Evolutionary conservation across 208 protist genomes (phyloP), one percentile per base, ranked within the genome.

Genomic region (Phytomonas francai): DNA sequence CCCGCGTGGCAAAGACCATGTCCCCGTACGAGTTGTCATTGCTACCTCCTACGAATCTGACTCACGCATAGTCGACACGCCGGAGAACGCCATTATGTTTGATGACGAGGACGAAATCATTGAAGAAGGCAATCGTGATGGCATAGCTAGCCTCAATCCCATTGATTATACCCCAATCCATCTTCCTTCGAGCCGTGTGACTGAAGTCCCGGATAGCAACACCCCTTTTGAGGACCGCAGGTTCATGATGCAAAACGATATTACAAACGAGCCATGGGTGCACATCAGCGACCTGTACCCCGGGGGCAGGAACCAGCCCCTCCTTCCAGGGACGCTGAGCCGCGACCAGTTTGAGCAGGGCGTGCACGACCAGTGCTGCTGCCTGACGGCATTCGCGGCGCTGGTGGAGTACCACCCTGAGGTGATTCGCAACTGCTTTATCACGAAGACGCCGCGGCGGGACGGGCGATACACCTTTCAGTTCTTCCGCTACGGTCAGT

Each of bases 391-490:
- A 0, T 72, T 93, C 25, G 58, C 87, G 14, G 77, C 82, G 19
- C 74, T 93, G n/a, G 73, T 93, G 33, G 9, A 9, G 3, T 70
- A 73, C 28, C 84, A 85, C 64, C 87, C 87, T 19, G 81, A 89
- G 54, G 77, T 88, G 0, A 89, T 93, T 65, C 84, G 74, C 27
- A 77, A 85, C 71, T 93, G 88, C 77, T 93, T 93, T 62, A 76
- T 93, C 28, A 90, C 85, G 12, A 82, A 88, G 74, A 82, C 87
- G 59, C 77, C 85, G 29, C 84, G 85, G 51, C 74, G 83, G 57
- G 88, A 93, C 68, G 84, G 88, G 33, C 82, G 83, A 54, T 93
- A 91, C 74, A 91, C 85, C n/a, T 93, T 93, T 67, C 82, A 84
- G 67, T 91, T 93, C 72, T 89, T 89, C 65, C 77, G 84, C 32